Percentiles rank a stretch among this genome's conserved stretches.
Conservation (phyloP, 148 eudicot genomes). For the Fagopyrum tataricum region DNA sequence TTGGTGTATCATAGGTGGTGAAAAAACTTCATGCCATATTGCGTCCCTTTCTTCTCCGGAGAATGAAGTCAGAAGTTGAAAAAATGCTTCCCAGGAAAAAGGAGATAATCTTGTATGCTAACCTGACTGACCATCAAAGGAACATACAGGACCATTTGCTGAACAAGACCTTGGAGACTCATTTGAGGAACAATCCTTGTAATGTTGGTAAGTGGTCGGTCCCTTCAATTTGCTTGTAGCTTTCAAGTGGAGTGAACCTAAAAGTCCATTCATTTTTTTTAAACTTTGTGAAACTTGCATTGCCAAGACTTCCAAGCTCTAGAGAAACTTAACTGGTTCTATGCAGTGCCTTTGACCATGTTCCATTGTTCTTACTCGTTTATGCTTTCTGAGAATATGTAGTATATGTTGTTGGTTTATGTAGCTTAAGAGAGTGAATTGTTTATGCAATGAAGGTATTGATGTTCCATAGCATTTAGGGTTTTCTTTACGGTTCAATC, state of each 20-base stretch:
- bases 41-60: slow-evolving; percentile 91
- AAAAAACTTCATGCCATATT: slow-evolving; percentile 87
- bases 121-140: slow-evolving; percentile 78
- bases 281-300: not conserved
- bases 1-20: slow-evolving; percentile 53
- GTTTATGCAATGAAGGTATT: not conserved
- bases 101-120: slow-evolving; percentile 89
- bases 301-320: not conserved
- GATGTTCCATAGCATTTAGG: not conserved
- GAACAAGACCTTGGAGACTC: slow-evolving; percentile 51
- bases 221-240: not conserved
- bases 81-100: slow-evolving; percentile 79
- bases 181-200: slow-evolving; percentile 40
- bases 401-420: not conserved
- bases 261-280: not conserved
- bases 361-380: not conserved
- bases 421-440: not conserved
- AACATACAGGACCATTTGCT: slow-evolving; percentile 77
- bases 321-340: not conserved
- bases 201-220: not conserved
- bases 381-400: not conserved
- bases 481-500: not conserved
- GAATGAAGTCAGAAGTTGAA: slow-evolving; percentile 92
- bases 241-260: not conserved
- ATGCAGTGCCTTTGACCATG: not conserved